These are phyloP conservation scores for Chlorencoelia australis DNA, from an alignment of 2,329 filamentous ascomycete genomes.

Conservation along the genomic window DNA sequence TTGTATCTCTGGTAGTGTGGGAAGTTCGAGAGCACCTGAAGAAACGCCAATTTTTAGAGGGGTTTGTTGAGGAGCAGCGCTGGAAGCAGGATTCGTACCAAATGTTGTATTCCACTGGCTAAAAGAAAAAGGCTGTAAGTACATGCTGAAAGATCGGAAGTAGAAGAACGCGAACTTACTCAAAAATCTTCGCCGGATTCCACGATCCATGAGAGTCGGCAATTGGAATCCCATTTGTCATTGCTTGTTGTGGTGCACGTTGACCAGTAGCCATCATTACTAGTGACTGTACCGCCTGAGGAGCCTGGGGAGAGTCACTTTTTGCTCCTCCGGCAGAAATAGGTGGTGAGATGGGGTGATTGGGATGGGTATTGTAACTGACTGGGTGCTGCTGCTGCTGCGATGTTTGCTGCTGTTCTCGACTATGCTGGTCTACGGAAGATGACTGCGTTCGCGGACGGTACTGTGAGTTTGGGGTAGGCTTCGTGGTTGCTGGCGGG, in stretches of 20 bases:
- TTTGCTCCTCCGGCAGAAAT: conserved; percentile 65
- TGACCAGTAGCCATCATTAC: conserved; percentile 55
- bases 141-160: neutral
- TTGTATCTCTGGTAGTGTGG: conserved; percentile 36
- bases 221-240: conserved; percentile 44
- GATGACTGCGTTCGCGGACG: conserved; percentile 21
- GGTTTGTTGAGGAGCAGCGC: conserved; percentile 26
- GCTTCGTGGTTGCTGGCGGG: conserved; percentile 35
- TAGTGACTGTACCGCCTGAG: conserved; percentile 60
- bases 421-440: conserved; percentile 31
- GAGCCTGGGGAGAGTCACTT: conserved; percentile 67
- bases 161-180: conserved; percentile 48
- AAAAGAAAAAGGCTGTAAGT: conserved; percentile 14
- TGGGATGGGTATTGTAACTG: conserved; percentile 56
- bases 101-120: conserved; percentile 97
- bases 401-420: conserved; percentile 42
- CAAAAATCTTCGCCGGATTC: conserved; percentile 84
- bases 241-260: conserved; percentile 37
- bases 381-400: conserved; percentile 48
- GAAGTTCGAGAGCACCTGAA: conserved; percentile 36
- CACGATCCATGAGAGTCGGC: conserved; percentile 53
- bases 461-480: conserved; percentile 19
- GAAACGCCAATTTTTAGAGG: conserved; percentile 28
- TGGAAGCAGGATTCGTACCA: conserved; percentile 42
- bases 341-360: conserved; percentile 73